phyloP scores from a whole-genome alignment of 139 green algal genomes.

The Micractinium conductrix region DNA sequence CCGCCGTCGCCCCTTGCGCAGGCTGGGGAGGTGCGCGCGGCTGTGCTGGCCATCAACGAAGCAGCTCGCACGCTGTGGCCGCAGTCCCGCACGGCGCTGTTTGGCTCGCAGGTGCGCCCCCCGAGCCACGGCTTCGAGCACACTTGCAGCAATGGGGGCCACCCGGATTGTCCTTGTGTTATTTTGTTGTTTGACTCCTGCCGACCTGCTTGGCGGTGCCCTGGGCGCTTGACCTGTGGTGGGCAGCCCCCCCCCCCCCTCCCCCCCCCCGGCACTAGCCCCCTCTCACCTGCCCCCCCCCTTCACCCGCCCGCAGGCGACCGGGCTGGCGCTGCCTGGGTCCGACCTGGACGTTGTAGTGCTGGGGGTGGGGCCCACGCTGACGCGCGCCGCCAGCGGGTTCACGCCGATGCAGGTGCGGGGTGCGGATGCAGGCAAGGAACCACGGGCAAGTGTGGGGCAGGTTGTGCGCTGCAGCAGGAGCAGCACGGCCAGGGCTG shows the following conservation, averaged over 20 bases:
- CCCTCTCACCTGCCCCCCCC: background rate
- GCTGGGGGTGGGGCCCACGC: conserved; percentile 47
- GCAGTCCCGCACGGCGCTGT: conserved; percentile 60
- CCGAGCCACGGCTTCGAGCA: background rate
- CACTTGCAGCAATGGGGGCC: background rate
- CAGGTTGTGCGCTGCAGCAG: no score
- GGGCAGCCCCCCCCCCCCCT: no score
- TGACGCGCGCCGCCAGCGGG: conserved; percentile 42
- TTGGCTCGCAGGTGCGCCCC: conserved; percentile 69
- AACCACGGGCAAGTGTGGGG: background rate
- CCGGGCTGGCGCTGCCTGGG: conserved; percentile 71
- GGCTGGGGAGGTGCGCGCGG: conserved; percentile 3
- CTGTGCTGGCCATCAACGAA: conserved; percentile 42
- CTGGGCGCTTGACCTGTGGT: no score
- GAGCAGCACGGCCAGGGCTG: no score
- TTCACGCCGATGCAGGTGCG: conserved; percentile 37
- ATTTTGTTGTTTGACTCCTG: no score
- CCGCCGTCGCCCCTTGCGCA: background rate
- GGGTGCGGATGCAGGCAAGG: background rate
- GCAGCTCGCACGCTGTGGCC: conserved; percentile 62
- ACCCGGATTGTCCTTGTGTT: background rate
- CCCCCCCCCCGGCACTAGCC: no score
- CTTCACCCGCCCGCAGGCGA: conserved; percentile 43
- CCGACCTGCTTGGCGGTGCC: no score
- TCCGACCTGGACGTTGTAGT: conserved; percentile 81